Base-by-base conservation (phyloP, 225 moss, liverwort and hornwort genomes). In the Neckera pumila region DNA sequence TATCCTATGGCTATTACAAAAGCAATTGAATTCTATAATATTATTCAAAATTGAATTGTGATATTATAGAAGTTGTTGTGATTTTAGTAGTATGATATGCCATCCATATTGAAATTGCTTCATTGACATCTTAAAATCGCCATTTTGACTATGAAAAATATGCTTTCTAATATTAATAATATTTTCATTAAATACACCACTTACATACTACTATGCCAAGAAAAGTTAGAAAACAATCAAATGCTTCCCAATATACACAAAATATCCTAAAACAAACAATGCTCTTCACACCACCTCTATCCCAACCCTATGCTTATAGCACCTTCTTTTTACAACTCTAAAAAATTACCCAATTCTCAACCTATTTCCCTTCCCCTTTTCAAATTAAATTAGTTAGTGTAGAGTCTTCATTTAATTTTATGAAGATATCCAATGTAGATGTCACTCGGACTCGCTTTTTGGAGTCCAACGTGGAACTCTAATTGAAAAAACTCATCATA, bases 301-400 rank as follows among this genome's bases (percentile, higher is more conserved):
- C 16, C 1, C 0, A 0, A 30, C 0, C 3, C 4, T 30, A 2
- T 0, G 2, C 3, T 73, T 17, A 73, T 18, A 2, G 2, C 1
- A 10, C 6, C 17, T 1, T 2, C 6, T 10, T 28, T 73, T 47
- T 18, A 47, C 19, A 49, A 49, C 7, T 74, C 7, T 11, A 47
- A 74, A 0, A 4, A 31, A 18, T 18, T 47, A 18, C 1, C 2
- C 30, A 74, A 47, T 1, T 7, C 4, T 30, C 30, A 74, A 18
- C 8, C 45, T 73, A 47, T 7, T 18, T 7, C 7, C 10, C 11
- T 0, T 47, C 18, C 7, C 18, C 4, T 36, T 66, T 6, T 73
- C 18, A 47, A 73, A 47, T 73, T 17, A 73, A 45, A 45, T 74
- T 18, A 11, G 4, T 18, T 6, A 17, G 2, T 47, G 0, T 30